A percentile compares a stretch with the other conserved stretches of the same genome.
Evolutionary conservation across 2,329 filamentous ascomycete genomes (phyloP).

Genomic region (Fusarium sp.): DNA sequence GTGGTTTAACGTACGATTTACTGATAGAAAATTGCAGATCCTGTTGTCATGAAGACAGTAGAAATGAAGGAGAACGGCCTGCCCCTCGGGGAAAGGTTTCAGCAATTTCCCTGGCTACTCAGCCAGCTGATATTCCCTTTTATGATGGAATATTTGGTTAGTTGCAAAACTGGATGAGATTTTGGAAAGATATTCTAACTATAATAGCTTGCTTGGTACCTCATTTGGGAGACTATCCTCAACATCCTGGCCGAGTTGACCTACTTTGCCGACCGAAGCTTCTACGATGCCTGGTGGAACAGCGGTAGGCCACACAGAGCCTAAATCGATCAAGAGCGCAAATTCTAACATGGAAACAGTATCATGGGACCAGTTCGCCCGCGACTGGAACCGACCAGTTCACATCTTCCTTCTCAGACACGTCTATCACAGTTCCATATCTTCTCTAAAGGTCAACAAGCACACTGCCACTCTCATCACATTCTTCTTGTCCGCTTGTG

Average conservation of each 20-base stretch:
- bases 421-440: conserved; percentile 84
- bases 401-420: conserved; percentile 83
- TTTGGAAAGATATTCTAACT: conserved; percentile 10
- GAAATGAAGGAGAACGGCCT: conserved; percentile 75
- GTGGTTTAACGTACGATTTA: neutral
- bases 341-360: conserved; percentile 49
- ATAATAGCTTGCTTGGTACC: conserved; percentile 75
- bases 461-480: conserved; percentile 80
- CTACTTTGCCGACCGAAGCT: conserved; percentile 80
- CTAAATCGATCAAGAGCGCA: neutral
- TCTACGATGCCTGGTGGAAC: conserved; percentile 76
- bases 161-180: conserved; percentile 5
- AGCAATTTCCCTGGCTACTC: conserved; percentile 80
- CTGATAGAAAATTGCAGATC: conserved; percentile 57
- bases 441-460: conserved; percentile 76
- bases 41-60: conserved; percentile 75
- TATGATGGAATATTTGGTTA: conserved; percentile 78
- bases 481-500: conserved; percentile 77
- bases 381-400: conserved; percentile 83
- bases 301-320: conserved; percentile 53
- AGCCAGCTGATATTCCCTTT: conserved; percentile 82
- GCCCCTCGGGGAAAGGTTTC: conserved; percentile 70
- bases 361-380: conserved; percentile 81
- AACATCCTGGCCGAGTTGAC: conserved; percentile 84
- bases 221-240: conserved; percentile 82